These are phyloP conservation scores for Dendrobium catenatum DNA, from an alignment of 106 monocot genomes.

Conservation along the genomic window DNA sequence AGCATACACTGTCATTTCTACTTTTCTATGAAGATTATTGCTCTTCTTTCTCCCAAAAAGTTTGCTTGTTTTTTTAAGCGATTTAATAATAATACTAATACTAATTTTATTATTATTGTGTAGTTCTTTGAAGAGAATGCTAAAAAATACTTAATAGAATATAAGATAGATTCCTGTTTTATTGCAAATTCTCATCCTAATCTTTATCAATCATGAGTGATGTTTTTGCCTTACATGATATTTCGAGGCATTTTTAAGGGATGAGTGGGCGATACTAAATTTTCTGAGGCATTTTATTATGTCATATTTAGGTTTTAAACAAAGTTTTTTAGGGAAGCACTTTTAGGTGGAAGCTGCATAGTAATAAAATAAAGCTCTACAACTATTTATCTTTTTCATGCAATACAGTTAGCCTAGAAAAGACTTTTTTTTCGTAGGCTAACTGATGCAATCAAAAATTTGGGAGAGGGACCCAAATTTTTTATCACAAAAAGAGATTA, in stretches of 20 bases:
- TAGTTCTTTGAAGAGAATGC: neutral
- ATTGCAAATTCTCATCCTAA: neutral
- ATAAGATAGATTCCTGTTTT: neutral
- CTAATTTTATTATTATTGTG: neutral
- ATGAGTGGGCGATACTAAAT: neutral
- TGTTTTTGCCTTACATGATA: neutral
- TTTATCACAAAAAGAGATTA: too few species aligned
- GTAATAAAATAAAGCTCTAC: neutral
- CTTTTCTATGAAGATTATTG: neutral
- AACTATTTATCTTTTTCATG: neutral
- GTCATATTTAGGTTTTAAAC: neutral
- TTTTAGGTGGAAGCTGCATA: neutral
- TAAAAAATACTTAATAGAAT: neutral
- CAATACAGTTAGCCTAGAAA: neutral
- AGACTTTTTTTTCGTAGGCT: neutral
- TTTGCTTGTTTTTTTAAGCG: neutral
- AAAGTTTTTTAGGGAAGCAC: neutral
- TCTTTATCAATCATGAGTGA: neutral
- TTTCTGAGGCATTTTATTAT: neutral
- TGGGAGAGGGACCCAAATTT: too few species aligned
- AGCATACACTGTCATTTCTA: neutral
- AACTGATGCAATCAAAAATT: too few species aligned
- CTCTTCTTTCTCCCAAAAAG: neutral
- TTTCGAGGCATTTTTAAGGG: neutral
- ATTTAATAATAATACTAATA: too few species aligned